Evolutionary conservation across 2,329 filamentous ascomycete species (phyloP), one percentile per base, ranked within the genome.

Genomic region (Aspergillus oerlinghausenensis): DNA sequence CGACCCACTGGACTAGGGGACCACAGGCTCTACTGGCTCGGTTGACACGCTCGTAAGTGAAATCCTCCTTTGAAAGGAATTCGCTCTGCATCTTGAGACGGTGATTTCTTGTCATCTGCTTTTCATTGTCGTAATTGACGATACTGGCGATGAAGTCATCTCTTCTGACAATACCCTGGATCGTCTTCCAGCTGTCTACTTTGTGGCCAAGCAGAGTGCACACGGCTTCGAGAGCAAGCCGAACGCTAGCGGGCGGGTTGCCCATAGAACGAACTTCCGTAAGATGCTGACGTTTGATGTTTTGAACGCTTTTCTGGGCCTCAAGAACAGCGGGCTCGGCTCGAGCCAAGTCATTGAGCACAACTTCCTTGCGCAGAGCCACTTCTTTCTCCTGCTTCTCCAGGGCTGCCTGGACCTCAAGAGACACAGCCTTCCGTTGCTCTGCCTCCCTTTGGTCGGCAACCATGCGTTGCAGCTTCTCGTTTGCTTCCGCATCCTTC

Each of bases 141-240:
- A 99, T 99, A 76, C 90, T 97, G 50, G 92, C 90, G 75, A 99
- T 97, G 76, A 99, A 99, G 70, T 97, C 93, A 68, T 97, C 94
- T 56, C 86, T 86, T 67, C 93, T 90, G 58, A 99, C 86, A 60
- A 97, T 89, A 52, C 84, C 87, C 73, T 95, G 89, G 58, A 97
- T 91, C 11, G 85, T 87, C 79, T 92, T 96, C 94, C 94, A 99
- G 70, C 89, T 90, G 57, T 87, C 84, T 59, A 91, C 88, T 73
- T 89, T 94, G 77, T 97, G 91, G 14, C 93, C 93, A 54, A 99
- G 85, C 50, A 99, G 79, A 0, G 92, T 94, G 78, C 94, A 97
- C 5, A 99, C 95, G n/a, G 94, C 90, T 71, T 97, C 93, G 56
- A 99, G 82, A 2, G 94, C 91, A 65, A 97, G 85, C 69, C 91